Conservation (phyloP, 305 asterid species). For the Caryopteris hybrid region DNA sequence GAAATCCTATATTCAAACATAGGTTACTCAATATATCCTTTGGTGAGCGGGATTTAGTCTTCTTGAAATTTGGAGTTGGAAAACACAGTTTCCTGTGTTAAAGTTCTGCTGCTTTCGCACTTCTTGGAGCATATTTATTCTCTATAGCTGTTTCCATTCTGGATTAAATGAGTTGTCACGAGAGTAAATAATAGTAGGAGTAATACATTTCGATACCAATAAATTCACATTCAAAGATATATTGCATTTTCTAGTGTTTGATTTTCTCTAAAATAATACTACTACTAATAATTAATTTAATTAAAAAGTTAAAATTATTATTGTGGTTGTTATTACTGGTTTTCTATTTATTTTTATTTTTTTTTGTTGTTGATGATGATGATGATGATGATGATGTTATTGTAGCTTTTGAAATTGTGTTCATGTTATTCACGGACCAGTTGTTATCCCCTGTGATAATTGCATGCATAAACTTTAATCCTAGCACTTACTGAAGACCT, state of each 20-base stretch:
- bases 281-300: too few species aligned
- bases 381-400: too few species aligned
- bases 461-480: background rate
- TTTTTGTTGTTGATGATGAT: too few species aligned
- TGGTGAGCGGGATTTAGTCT: constrained; percentile 1
- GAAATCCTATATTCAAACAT: background rate
- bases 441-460: background rate
- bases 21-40: background rate
- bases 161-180: background rate
- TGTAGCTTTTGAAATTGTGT: background rate
- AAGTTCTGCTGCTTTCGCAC: background rate
- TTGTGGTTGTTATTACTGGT: too few species aligned
- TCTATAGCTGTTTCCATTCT: background rate
- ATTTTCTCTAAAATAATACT: too few species aligned
- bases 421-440: background rate
- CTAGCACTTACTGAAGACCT: background rate
- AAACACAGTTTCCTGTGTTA: background rate
- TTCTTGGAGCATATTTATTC: background rate
- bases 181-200: background rate
- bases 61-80: background rate
- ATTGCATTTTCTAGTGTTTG: background rate
- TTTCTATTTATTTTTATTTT: too few species aligned
- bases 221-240: background rate
- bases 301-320: too few species aligned
- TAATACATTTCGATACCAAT: background rate